Evolutionary conservation across 2,329 filamentous ascomycete species (phyloP).

Genomic region (Fusarium circinatum): DNA sequence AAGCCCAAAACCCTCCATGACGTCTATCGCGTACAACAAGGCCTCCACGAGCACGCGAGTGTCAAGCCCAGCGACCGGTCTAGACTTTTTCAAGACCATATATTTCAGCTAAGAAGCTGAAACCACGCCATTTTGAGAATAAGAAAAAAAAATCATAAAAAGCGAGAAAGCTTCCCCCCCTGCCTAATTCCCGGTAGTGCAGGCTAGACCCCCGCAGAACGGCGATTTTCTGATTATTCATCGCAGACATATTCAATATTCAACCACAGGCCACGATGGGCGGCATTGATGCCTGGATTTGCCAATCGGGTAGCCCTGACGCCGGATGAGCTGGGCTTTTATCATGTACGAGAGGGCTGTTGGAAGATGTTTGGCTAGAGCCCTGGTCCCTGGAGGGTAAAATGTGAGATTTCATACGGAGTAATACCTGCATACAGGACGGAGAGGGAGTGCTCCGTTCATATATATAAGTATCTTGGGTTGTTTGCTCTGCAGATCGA

Average conservation of each 20-base stretch:
- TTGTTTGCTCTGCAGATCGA: background rate
- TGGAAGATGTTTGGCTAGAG: constrained; percentile 7
- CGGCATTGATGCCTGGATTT: constrained; percentile 11
- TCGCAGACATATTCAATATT: constrained; percentile 46
- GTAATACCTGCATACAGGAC: background rate
- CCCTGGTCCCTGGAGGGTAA: constrained; percentile 8
- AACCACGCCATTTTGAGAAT: constrained; percentile 15
- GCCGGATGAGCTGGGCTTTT: background rate
- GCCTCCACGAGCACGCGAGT: constrained; percentile 12
- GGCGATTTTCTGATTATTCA: constrained; percentile 46
- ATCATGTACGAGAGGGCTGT: constrained; percentile 1
- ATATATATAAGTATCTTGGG: constrained; percentile 8
- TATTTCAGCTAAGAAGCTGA: constrained; percentile 1
- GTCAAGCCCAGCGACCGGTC: constrained; percentile 17
- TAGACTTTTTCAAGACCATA: constrained; percentile 1
- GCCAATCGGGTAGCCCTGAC: background rate
- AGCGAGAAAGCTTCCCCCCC: background rate
- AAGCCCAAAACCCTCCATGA: constrained; percentile 22
- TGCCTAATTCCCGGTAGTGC: constrained; percentile 13
- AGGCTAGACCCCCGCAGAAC: constrained; percentile 9
- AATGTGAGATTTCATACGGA: background rate
- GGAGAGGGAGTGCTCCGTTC: background rate
- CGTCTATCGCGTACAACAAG: constrained; percentile 9
- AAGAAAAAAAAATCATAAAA: background rate
- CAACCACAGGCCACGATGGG: constrained; percentile 14